These are phyloP conservation scores for Fusarium chaquense DNA, from an alignment of 2,329 filamentous ascomycete species.

Conservation along the genomic window DNA sequence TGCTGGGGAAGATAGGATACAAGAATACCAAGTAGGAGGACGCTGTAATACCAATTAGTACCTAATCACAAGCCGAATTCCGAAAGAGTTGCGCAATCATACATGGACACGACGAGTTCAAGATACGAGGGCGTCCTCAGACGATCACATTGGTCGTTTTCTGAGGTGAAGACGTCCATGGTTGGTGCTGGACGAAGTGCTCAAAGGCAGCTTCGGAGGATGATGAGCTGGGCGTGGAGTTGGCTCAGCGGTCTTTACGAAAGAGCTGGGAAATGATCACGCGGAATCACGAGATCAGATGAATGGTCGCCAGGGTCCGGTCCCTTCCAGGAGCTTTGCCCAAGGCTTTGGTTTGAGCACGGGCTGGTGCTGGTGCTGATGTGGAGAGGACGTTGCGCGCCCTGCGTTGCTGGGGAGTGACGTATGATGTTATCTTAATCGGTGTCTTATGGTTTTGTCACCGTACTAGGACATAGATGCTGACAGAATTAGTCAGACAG, in stretches of 20 bases:
- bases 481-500: background rate
- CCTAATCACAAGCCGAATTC: background rate
- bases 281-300: constrained; percentile 43
- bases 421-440: constrained; percentile 43
- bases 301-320: constrained; percentile 31
- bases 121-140: constrained; percentile 66
- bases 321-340: constrained; percentile 30
- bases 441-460: constrained; percentile 16
- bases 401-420: constrained; percentile 42
- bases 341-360: constrained; percentile 26
- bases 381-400: constrained; percentile 34
- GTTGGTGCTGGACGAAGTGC: constrained; percentile 11
- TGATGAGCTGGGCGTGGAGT: constrained; percentile 6
- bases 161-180: constrained; percentile 47
- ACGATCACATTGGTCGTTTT: constrained; percentile 58
- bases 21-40: constrained; percentile 89
- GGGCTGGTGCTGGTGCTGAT: constrained; percentile 21
- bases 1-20: constrained; percentile 96
- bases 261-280: constrained; percentile 27
- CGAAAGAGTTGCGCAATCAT: constrained; percentile 39
- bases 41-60: constrained; percentile 52
- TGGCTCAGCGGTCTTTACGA: constrained; percentile 18
- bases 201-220: constrained; percentile 16
- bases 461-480: background rate
- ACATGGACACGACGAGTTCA: constrained; percentile 70